A percentile compares a stretch with the other conserved stretches of the same genome.
Evolutionary conservation across 2,329 filamentous ascomycete species (phyloP).

Genomic region (Ceratocystis smalleyi): DNA sequence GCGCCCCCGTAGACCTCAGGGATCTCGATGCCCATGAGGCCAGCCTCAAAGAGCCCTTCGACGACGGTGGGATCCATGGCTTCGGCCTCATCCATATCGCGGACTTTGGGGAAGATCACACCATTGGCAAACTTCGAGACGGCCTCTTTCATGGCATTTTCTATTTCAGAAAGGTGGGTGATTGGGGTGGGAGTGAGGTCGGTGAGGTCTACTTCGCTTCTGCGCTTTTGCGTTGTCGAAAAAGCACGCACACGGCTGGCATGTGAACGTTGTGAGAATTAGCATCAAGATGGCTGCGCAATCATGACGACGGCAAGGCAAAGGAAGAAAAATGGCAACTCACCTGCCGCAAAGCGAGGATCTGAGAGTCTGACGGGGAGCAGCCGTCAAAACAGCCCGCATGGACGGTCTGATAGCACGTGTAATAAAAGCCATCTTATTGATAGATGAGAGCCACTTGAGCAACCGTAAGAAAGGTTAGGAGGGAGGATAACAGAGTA

Average conservation of each 20-base stretch:
- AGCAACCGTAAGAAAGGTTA: neutral
- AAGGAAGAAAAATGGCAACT: neutral
- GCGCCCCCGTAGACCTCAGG: slow-evolving; percentile 93
- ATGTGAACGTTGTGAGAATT: slow-evolving; percentile 7
- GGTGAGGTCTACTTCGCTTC: slow-evolving; percentile 45
- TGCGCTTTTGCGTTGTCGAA: slow-evolving; percentile 44
- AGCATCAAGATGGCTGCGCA: neutral
- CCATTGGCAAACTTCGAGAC: slow-evolving; percentile 86
- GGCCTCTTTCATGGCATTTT: slow-evolving; percentile 73
- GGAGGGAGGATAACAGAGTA: neutral
- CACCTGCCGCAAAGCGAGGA: neutral
- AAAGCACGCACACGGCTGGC: slow-evolving; percentile 34
- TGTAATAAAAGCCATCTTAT: slow-evolving; percentile 16
- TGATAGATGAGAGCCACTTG: neutral
- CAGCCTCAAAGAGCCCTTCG: slow-evolving; percentile 91
- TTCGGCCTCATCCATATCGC: slow-evolving; percentile 96
- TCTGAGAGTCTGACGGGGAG: neutral
- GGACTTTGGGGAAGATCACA: slow-evolving; percentile 73
- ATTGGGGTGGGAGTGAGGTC: slow-evolving; percentile 82
- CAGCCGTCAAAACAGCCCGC: neutral
- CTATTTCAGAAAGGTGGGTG: slow-evolving; percentile 78
- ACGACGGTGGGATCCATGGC: slow-evolving; percentile 77
- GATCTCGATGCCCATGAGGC: slow-evolving; percentile 93
- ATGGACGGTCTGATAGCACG: slow-evolving; percentile 14
- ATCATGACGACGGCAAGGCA: neutral